Percentiles rank a stretch among this genome's conserved stretches.
Evolutionary conservation across 331 rosid species (phyloP).

Genomic region (Phaseolus coccineus): DNA sequence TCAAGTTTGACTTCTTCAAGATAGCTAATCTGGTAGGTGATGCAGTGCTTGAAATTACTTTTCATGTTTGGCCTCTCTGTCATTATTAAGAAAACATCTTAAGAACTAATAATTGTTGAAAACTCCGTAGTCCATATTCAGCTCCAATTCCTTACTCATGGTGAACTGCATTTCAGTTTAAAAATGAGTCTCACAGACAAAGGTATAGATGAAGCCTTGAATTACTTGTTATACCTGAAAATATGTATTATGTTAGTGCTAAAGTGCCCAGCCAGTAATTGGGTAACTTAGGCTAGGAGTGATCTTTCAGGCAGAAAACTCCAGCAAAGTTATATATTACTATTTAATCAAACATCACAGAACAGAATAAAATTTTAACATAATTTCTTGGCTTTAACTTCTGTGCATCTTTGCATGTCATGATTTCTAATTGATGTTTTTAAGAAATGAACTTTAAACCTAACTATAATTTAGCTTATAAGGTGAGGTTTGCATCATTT

Average conservation of each 20-base stretch:
- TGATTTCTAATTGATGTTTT: background rate
- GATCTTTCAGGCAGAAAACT: too few relatives aligned
- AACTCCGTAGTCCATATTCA: background rate
- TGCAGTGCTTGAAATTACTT: background rate
- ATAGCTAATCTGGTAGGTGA: conserved; percentile 69
- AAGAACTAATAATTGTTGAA: background rate
- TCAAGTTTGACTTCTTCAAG: conserved; percentile 68
- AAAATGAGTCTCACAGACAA: too few relatives aligned
- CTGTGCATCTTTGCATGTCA: background rate
- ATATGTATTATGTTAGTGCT: too few relatives aligned
- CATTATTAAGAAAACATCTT: background rate
- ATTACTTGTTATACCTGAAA: background rate
- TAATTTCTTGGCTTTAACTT: background rate
- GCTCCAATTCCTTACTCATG: too few relatives aligned
- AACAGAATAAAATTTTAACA: too few relatives aligned
- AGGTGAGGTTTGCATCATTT: too few relatives aligned
- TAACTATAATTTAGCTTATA: too few relatives aligned
- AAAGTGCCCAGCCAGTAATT: too few relatives aligned
- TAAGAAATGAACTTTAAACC: too few relatives aligned
- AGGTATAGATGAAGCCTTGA: background rate
- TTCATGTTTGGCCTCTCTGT: conserved; percentile 14
- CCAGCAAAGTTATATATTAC: background rate
- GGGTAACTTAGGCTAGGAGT: too few relatives aligned
- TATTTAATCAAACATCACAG: background rate
- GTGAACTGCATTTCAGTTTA: too few relatives aligned